Evolutionary conservation across 176 grass and related monocot genomes (phyloP).

Genomic region (Lolium rigidum): DNA sequence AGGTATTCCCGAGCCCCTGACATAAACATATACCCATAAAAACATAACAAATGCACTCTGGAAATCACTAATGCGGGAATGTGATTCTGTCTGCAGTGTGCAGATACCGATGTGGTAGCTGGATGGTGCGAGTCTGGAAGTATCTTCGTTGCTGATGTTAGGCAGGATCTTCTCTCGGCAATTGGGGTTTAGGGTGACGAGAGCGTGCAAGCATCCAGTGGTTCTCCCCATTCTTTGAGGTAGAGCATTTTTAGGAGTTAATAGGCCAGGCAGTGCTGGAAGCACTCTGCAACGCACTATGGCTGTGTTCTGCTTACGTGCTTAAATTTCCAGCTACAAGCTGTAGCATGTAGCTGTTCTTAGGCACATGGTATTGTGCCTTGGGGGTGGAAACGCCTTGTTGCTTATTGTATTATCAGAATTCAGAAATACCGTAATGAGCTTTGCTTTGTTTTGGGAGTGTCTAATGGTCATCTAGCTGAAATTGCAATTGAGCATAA

Average conservation of each 20-base stretch:
- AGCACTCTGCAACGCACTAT: neutral
- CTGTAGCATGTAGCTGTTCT: neutral
- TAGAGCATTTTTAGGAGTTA: neutral
- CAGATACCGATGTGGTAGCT: conserved; percentile 65
- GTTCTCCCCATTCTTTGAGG: neutral
- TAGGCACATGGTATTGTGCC: neutral
- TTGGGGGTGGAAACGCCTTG: neutral
- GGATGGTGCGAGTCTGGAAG: conserved; percentile 88
- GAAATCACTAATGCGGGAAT: neutral
- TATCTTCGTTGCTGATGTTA: conserved; percentile 79
- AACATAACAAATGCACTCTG: neutral
- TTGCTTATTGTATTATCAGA: neutral
- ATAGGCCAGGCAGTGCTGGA: neutral
- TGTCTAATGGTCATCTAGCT: too few species aligned
- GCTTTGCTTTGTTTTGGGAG: neutral
- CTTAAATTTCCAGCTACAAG: neutral
- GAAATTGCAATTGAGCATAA: too few species aligned
- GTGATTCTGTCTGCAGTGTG: conserved; percentile 53
- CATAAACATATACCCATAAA: neutral
- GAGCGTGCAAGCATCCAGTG: neutral
- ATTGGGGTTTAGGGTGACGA: neutral
- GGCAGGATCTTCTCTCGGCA: conserved; percentile 25
- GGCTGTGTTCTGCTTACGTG: neutral
- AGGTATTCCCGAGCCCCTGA: conserved; percentile 44
- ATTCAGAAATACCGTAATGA: neutral